A percentile compares a stretch with the other conserved stretches of the same genome.
Conservation (phyloP, 805 yeast genomes). For the Zygoascus ofunaensis region DNA sequence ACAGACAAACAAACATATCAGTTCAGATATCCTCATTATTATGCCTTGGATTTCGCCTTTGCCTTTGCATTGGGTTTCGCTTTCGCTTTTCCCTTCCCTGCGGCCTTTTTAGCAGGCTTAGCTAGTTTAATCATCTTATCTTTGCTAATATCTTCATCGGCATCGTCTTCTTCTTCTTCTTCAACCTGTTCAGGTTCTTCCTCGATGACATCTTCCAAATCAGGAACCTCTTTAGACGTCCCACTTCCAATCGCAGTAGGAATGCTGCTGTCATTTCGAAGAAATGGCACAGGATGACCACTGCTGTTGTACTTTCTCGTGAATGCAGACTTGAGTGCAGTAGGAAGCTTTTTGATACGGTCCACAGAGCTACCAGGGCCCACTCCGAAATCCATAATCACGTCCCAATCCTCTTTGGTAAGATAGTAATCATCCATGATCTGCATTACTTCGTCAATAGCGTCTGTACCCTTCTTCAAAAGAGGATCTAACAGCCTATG, state of each 20-base stretch:
- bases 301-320: constrained; percentile 72
- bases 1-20: too few relatives aligned
- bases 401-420: constrained; percentile 90
- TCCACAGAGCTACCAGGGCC: constrained; percentile 34
- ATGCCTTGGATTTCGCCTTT: constrained; percentile 11
- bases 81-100: constrained; percentile 19
- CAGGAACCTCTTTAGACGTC: constrained; percentile 37
- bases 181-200: constrained; percentile 25
- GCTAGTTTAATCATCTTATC: constrained; percentile 54
- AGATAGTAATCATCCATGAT: constrained; percentile 77
- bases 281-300: constrained; percentile 79
- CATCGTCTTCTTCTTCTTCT: constrained; percentile 37
- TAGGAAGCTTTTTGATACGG: constrained; percentile 48
- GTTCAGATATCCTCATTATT: too few relatives aligned
- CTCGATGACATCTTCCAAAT: constrained; percentile 58
- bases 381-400: constrained; percentile 70
- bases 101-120: constrained; percentile 26
- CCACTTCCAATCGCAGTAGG: constrained; percentile 25
- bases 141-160: constrained; percentile 43
- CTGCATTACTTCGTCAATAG: constrained; percentile 56
- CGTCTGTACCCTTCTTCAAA: constrained; percentile 45
- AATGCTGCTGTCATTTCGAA: constrained; percentile 38
- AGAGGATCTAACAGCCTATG: constrained; percentile 53
- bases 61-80: constrained; percentile 16
- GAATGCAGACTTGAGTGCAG: constrained; percentile 75